These are phyloP conservation scores for Lipomyces spencermartinsiae DNA, from an alignment of 805 yeast genomes.

Conservation along the genomic window DNA sequence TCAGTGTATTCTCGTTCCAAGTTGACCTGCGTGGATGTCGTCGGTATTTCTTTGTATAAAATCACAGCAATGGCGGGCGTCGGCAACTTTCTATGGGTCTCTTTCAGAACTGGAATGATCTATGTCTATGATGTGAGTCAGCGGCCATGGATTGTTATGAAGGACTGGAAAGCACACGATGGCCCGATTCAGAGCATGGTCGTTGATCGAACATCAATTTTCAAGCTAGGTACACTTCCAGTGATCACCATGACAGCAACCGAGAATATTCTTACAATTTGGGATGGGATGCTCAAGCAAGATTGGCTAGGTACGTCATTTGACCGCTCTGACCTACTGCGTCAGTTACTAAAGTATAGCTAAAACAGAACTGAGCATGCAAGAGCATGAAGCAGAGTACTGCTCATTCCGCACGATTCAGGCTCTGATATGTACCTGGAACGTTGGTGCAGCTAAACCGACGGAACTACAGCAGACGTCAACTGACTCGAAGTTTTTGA, in stretches of 20 bases:
- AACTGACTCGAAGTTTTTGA: constrained; percentile 37
- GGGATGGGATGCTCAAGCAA: constrained; percentile 48
- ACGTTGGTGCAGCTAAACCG: constrained; percentile 51
- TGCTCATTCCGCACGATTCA: constrained; percentile 41
- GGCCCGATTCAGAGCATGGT: constrained; percentile 39
- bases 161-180: constrained; percentile 50
- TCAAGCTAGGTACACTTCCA: constrained; percentile 39
- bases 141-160: constrained; percentile 46
- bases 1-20: constrained; percentile 43
- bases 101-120: constrained; percentile 48
- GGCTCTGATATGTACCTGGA: constrained; percentile 51
- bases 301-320: constrained; percentile 44
- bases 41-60: constrained; percentile 44
- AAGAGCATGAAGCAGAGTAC: constrained; percentile 41
- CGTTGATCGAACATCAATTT: constrained; percentile 31
- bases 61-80: constrained; percentile 42
- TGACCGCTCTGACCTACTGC: not conserved
- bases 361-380: constrained; percentile 40
- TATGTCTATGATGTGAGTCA: constrained; percentile 45
- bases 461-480: constrained; percentile 39
- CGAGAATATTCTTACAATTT: constrained; percentile 41
- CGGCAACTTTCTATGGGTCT: constrained; percentile 48
- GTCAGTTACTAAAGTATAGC: constrained; percentile 7
- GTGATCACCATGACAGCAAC: constrained; percentile 40
- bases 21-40: constrained; percentile 43